phyloP scores from a whole-genome alignment of 202 grass and related monocot species.

The Musa balbisiana region DNA sequence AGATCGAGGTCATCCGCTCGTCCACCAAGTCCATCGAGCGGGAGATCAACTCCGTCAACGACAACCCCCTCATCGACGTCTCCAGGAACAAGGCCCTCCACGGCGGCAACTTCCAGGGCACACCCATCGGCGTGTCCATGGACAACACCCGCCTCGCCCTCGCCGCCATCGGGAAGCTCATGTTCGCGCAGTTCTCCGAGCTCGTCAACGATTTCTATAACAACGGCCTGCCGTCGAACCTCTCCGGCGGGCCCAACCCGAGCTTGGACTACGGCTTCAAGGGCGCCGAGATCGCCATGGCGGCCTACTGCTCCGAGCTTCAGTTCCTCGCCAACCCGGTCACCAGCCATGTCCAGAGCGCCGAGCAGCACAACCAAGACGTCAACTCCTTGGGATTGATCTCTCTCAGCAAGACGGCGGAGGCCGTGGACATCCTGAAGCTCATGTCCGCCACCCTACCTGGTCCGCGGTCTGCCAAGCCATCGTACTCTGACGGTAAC shows the following conservation, averaged over 20 bases:
- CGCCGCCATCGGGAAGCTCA: slow-evolving; percentile 69
- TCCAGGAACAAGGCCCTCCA: slow-evolving; percentile 20
- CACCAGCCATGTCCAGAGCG: slow-evolving; percentile 79
- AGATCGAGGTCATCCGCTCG: slow-evolving; percentile 11
- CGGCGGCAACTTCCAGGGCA: slow-evolving; percentile 86
- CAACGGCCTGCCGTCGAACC: slow-evolving; percentile 66
- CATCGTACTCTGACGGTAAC: slow-evolving; percentile 63
- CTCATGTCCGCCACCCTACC: slow-evolving; percentile 78
- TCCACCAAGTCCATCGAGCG: slow-evolving; percentile 20
- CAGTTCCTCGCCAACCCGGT: slow-evolving; percentile 72
- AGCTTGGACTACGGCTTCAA: slow-evolving; percentile 88
- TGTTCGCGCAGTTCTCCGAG: slow-evolving; percentile 87
- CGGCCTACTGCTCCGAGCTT: slow-evolving; percentile 74
- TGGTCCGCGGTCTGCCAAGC: slow-evolving; percentile 70
- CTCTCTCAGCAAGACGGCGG: slow-evolving; percentile 69
- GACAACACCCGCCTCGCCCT: slow-evolving; percentile 74
- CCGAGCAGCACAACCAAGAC: slow-evolving; percentile 82
- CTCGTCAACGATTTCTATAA: slow-evolving; percentile 81
- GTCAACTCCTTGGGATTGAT: slow-evolving; percentile 82
- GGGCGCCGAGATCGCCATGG: slow-evolving; percentile 87
- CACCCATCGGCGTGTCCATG: slow-evolving; percentile 82
- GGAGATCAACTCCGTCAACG: slow-evolving; percentile 24
- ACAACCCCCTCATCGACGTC: slow-evolving; percentile 21
- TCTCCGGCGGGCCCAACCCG: slow-evolving; percentile 64
- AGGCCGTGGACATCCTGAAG: slow-evolving; percentile 63